Percentiles rank a stretch among this genome's conserved stretches.
These are phyloP conservation scores for Paramecium biaurelia DNA, from an alignment of 73 alveolate species.

Conservation along the genomic window DNA sequence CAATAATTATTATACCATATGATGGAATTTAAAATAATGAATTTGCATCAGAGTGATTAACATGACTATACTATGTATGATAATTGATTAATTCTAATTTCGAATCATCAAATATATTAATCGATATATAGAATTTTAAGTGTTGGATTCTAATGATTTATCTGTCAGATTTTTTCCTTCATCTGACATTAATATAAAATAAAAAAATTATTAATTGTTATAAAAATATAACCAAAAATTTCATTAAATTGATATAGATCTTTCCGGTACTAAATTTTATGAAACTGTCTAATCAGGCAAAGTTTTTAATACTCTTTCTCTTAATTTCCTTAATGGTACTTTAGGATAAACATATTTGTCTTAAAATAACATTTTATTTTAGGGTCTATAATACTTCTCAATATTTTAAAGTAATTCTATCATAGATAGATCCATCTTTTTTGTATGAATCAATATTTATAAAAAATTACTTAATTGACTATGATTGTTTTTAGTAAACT, in stretches of 20 bases:
- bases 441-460: neutral
- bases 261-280: neutral
- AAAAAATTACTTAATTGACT: neutral
- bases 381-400: neutral
- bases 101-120: neutral
- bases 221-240: neutral
- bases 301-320: neutral
- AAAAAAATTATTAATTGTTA: neutral
- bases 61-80: neutral
- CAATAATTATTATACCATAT: neutral
- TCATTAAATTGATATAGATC: neutral
- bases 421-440: neutral
- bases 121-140: neutral
- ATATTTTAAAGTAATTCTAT: neutral
- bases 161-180: neutral
- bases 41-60: neutral
- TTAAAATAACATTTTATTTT: neutral
- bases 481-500: neutral
- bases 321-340: neutral
- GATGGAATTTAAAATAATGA: neutral
- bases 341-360: neutral
- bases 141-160: neutral
- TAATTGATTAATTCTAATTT: neutral
- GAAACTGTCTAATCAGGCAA: neutral
- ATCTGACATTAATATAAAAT: constrained; percentile 9